These are phyloP conservation scores for Elsinoe fawcettii DNA, from an alignment of 2,329 filamentous ascomycete species.

Conservation along the genomic window DNA sequence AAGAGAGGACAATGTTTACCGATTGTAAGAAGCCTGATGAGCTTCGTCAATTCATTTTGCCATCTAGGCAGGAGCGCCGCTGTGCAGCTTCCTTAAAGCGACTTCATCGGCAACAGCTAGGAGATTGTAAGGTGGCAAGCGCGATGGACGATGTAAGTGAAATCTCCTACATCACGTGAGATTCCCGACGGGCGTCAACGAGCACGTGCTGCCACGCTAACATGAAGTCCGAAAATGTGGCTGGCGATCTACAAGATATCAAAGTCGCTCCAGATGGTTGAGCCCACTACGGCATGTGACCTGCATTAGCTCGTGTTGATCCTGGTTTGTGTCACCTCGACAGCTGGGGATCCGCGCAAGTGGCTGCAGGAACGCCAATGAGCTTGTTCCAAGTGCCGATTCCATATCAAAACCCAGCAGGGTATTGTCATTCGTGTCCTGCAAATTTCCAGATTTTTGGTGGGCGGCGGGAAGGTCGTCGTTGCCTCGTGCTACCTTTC, in stretches of 20 bases:
- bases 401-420: background rate
- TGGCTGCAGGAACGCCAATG: background rate
- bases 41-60: background rate
- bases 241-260: conserved; percentile 22
- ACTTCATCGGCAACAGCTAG: no score
- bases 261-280: conserved; percentile 22
- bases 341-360: background rate
- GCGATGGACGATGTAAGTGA: background rate
- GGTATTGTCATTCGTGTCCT: conserved; percentile 4
- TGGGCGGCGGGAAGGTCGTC: background rate
- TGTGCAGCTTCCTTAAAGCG: background rate
- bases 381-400: background rate
- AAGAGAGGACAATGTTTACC: background rate
- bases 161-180: background rate
- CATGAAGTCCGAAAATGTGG: background rate
- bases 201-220: background rate
- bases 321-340: conserved; percentile 3
- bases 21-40: background rate
- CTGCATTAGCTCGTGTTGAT: conserved; percentile 12
- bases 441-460: conserved; percentile 1
- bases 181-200: background rate
- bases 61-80: background rate
- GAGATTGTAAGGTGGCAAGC: no score
- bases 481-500: background rate
- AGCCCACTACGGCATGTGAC: background rate